phyloP scores from a whole-genome alignment of 139 green algal species.

The Astrephomene gubernaculifera region DNA sequence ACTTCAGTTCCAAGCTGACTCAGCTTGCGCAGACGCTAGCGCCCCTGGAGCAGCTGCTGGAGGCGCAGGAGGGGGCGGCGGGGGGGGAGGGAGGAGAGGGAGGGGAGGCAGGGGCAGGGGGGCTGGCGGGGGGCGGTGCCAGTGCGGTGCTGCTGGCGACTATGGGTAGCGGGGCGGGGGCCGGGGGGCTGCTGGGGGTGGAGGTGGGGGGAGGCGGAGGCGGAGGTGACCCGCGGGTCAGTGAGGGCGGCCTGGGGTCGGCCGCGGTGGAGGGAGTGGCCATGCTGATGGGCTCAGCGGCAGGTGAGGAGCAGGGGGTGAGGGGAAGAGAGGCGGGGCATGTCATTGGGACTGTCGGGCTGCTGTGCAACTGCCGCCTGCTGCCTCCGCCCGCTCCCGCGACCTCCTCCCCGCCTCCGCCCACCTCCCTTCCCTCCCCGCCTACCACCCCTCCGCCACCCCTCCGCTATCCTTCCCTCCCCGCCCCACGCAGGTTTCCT shows the following conservation, averaged over 20 bases:
- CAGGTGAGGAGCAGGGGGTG: not conserved
- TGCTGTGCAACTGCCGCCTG: no score
- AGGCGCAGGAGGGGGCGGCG: conserved; percentile 27
- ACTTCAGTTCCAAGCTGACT: conserved; percentile 55
- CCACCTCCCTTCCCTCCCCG: no score
- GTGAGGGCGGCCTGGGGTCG: conserved; percentile 20
- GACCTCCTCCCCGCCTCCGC: no score
- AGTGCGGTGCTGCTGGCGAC: not conserved
- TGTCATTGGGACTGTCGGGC: no score
- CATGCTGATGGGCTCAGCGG: conserved; percentile 15
- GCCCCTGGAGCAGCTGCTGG: conserved; percentile 27
- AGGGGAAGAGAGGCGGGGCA: not conserved
- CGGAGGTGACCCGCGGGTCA: not conserved
- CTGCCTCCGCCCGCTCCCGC: no score
- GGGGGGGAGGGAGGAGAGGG: not conserved
- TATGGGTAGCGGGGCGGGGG: not conserved
- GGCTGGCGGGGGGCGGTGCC: conserved; percentile 20
- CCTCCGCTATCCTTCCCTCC: no score
- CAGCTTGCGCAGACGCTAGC: conserved; percentile 48
- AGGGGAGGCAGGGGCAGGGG: not conserved
- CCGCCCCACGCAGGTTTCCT: no score
- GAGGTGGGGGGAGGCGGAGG: not conserved
- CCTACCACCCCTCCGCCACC: no score
- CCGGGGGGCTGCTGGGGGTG: not conserved
- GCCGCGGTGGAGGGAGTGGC: conserved; percentile 29